These are phyloP conservation scores for Paecilomyces sp. DNA, from an alignment of 2,329 filamentous ascomycete species.

Conservation along the genomic window DNA sequence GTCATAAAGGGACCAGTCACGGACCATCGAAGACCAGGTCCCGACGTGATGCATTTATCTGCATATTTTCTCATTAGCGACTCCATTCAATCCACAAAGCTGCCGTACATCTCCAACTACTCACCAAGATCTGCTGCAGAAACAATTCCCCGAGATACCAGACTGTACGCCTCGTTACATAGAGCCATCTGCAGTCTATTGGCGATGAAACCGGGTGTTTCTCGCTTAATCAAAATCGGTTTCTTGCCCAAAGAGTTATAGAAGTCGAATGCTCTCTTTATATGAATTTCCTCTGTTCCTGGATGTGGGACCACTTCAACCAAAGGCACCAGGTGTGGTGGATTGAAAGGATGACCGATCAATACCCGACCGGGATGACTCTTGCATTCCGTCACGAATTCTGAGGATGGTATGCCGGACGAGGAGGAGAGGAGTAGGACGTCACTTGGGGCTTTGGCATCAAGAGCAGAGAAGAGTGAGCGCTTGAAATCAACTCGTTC, in stretches of 20 bases:
- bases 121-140: background rate
- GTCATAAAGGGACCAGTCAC: constrained; percentile 10
- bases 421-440: background rate
- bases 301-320: constrained; percentile 39
- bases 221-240: background rate
- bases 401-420: background rate
- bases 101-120: background rate
- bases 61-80: no score
- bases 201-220: background rate
- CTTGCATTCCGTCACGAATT: background rate
- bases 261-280: background rate
- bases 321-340: constrained; percentile 42
- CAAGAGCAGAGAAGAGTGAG: background rate
- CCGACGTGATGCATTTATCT: background rate
- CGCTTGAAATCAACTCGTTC: background rate
- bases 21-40: constrained; percentile 4
- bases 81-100: no score
- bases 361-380: constrained; percentile 26
- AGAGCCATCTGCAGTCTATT: background rate
- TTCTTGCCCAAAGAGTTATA: background rate
- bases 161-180: background rate
- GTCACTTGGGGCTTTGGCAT: background rate
- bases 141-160: background rate
- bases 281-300: constrained; percentile 15
- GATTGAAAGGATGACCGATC: constrained; percentile 44